phyloP scores from a whole-genome alignment of 495 filamentous ascomycete genomes.

The Cercophora sp. region DNA sequence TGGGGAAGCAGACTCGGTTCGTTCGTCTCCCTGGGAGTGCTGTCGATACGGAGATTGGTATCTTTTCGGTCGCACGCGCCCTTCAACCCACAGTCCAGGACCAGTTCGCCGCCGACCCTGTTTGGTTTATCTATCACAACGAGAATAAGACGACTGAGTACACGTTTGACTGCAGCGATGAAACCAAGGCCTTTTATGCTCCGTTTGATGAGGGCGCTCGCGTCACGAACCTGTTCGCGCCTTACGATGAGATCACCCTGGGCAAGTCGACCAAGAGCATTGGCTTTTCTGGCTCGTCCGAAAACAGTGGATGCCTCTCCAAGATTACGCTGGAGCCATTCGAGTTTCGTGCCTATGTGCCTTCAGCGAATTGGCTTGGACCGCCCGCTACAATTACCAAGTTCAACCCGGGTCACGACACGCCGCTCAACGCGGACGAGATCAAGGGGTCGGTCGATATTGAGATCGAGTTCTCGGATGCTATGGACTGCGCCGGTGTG shows the following conservation, averaged over 20 bases:
- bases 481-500: constrained; percentile 61
- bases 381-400: constrained; percentile 61
- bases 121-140: constrained; percentile 68
- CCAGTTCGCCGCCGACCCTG: constrained; percentile 48
- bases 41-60: constrained; percentile 58
- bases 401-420: constrained; percentile 62
- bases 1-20: constrained; percentile 58
- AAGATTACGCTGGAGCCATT: constrained; percentile 51
- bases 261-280: constrained; percentile 21
- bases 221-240: constrained; percentile 66
- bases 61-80: constrained; percentile 45
- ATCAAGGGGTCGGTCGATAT: constrained; percentile 36
- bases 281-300: constrained; percentile 13
- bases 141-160: constrained; percentile 57
- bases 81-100: constrained; percentile 48
- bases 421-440: constrained; percentile 42
- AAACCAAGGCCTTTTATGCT: constrained; percentile 47
- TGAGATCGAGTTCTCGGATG: constrained; percentile 56
- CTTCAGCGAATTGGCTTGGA: constrained; percentile 48
- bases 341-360: constrained; percentile 62
- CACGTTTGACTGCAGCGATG: constrained; percentile 53
- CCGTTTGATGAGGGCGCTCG: constrained; percentile 53
- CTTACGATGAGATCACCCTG: constrained; percentile 58
- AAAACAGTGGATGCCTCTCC: constrained; percentile 53
- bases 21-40: constrained; percentile 54